These are phyloP conservation scores for Eimeria falciformis DNA, from an alignment of 169 alveolate species.

Conservation along the genomic window DNA sequence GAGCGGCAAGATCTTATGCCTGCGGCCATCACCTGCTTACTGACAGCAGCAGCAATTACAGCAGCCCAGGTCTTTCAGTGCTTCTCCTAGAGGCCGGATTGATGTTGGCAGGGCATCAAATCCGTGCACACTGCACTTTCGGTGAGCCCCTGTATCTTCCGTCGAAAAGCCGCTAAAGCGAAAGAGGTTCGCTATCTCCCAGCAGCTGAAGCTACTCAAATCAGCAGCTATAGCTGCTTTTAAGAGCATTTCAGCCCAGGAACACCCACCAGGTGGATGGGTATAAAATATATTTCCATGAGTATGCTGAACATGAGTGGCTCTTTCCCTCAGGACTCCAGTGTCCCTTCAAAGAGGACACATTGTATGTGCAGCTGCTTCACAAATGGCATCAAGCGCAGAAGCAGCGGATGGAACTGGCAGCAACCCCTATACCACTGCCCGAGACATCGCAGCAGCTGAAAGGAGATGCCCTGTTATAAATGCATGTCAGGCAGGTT, in stretches of 20 bases:
- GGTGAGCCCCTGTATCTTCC: background rate
- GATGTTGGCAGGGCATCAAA: background rate
- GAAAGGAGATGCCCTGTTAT: constrained; percentile 8
- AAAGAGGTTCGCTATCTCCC: too few species aligned
- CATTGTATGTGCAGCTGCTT: constrained; percentile 27
- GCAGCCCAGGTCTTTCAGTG: constrained; percentile 1
- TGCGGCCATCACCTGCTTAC: too few species aligned
- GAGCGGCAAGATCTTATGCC: background rate
- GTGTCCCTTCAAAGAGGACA: constrained; percentile 45
- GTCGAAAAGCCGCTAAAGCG: too few species aligned
- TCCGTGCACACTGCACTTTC: constrained; percentile 54
- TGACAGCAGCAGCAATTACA: background rate
- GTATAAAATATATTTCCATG: too few species aligned
- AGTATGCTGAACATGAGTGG: too few species aligned
- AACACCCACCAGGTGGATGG: too few species aligned
- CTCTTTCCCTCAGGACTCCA: background rate
- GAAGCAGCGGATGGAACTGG: background rate
- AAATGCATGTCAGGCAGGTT: constrained; percentile 20
- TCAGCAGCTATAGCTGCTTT: too few species aligned
- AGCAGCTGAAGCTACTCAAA: too few species aligned
- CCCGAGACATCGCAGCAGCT: background rate
- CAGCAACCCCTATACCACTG: background rate
- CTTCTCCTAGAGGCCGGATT: constrained; percentile 26
- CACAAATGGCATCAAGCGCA: constrained; percentile 16
- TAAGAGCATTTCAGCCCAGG: too few species aligned